phyloP scores from a whole-genome alignment of 768 basidiomycete species.

The Serendipita sp. region DNA sequence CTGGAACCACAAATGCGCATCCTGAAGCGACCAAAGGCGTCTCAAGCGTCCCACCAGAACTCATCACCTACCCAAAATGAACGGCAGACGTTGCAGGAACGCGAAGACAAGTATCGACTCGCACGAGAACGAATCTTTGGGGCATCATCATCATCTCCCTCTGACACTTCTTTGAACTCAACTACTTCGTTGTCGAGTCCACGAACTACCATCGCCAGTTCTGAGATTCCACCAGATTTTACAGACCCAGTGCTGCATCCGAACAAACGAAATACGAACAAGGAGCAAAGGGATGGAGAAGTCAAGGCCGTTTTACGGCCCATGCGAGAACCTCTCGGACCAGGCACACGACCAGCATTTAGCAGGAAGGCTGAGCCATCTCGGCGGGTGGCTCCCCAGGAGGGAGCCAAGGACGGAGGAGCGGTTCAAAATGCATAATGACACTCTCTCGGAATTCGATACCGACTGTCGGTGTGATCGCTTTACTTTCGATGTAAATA shows the following conservation, averaged over 20 bases:
- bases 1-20: constrained; percentile 53
- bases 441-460: no score
- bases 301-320: neutral
- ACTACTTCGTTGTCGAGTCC: no score
- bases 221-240: no score
- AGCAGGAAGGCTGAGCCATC: neutral
- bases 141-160: neutral
- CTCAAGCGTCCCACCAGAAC: constrained; percentile 14
- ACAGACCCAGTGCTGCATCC: no score
- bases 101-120: constrained; percentile 58
- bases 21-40: constrained; percentile 46
- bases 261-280: no score
- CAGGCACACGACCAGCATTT: neutral
- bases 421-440: no score
- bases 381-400: neutral
- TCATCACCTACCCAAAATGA: constrained; percentile 16
- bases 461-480: no score
- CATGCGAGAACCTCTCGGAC: constrained; percentile 1
- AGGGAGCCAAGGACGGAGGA: no score
- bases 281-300: no score
- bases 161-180: neutral
- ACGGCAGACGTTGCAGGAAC: constrained; percentile 35
- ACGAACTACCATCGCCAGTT: no score
- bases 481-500: no score
- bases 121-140: constrained; percentile 58